A percentile compares a stretch with the other conserved stretches of the same genome.
Evolutionary conservation across 2,329 filamentous ascomycete species (phyloP).

Genomic region (Coleophoma cylindrospora): DNA sequence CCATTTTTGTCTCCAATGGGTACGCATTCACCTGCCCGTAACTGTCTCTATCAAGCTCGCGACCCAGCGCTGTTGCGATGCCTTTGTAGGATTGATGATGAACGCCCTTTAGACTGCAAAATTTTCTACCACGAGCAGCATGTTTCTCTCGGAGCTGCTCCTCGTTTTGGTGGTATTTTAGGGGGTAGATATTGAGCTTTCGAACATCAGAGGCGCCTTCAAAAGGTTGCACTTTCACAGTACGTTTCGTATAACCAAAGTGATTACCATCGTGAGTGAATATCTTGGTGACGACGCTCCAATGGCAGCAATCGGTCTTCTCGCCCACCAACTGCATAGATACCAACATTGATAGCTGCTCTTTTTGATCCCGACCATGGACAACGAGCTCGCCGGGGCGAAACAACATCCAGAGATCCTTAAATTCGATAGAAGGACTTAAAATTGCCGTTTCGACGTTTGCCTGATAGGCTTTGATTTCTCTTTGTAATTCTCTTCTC

Average conservation of each 20-base stretch:
- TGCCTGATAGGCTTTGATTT: background rate
- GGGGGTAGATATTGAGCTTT: constrained; percentile 1
- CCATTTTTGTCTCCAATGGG: background rate
- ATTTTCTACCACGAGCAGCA: constrained; percentile 14
- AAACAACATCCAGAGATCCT: constrained; percentile 9
- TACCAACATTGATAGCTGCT: background rate
- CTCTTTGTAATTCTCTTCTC: background rate
- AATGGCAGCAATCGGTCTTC: background rate
- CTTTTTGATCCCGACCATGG: constrained; percentile 1
- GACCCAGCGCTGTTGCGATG: constrained; percentile 6
- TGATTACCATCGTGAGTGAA: constrained; percentile 1
- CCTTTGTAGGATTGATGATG: constrained; percentile 19
- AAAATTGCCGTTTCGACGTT: background rate
- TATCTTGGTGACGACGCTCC: background rate
- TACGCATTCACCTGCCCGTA: background rate
- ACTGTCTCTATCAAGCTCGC: background rate
- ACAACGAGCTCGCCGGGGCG: constrained; percentile 2
- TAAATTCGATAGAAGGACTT: constrained; percentile 4
- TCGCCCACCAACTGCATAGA: background rate
- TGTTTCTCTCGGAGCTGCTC: constrained; percentile 7
- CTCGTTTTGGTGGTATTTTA: constrained; percentile 3
- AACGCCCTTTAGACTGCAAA: constrained; percentile 14
- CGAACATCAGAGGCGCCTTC: background rate
- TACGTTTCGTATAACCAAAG: constrained; percentile 1
- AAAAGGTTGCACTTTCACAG: background rate